Evolutionary conservation across 441 rosid genomes (phyloP).

Genomic region (Codiaeum variegatum): DNA sequence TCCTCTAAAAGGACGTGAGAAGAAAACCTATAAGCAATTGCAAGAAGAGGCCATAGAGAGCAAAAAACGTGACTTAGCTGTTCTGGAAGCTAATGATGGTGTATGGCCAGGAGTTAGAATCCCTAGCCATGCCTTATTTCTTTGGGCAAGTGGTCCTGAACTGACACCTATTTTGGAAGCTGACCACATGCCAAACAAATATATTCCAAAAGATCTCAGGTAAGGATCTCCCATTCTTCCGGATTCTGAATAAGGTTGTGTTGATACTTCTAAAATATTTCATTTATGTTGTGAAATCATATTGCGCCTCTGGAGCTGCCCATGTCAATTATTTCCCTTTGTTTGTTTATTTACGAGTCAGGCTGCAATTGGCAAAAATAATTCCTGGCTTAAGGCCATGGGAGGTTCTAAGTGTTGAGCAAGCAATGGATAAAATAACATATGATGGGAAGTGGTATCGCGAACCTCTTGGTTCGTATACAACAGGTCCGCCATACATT

Average conservation of each 20-base stretch:
- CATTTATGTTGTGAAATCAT: not conserved
- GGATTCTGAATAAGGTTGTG: not conserved
- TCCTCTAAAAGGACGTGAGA: slow-evolving; percentile 74
- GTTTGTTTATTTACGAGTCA: slow-evolving; percentile 29
- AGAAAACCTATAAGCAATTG: slow-evolving; percentile 73
- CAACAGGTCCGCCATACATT: slow-evolving; percentile 81
- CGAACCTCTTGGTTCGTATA: slow-evolving; percentile 68
- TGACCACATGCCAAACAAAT: slow-evolving; percentile 94
- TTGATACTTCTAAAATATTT: not conserved
- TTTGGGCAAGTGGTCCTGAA: slow-evolving; percentile 93
- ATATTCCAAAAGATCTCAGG: slow-evolving; percentile 83
- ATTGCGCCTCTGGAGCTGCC: slow-evolving; percentile 1
- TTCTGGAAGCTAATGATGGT: slow-evolving; percentile 76
- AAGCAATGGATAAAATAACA: slow-evolving; percentile 88
- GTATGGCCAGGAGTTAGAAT: slow-evolving; percentile 87
- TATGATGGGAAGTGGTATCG: slow-evolving; percentile 88
- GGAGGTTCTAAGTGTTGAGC: slow-evolving; percentile 89
- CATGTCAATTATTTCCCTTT: not conserved
- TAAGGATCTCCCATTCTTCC: slow-evolving; percentile 22
- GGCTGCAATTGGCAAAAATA: slow-evolving; percentile 53
- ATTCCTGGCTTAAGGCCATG: slow-evolving; percentile 91
- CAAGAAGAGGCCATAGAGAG: slow-evolving; percentile 86
- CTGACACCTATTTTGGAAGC: slow-evolving; percentile 62
- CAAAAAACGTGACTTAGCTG: slow-evolving; percentile 80
- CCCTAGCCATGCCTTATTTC: slow-evolving; percentile 87